phyloP scores from a whole-genome alignment of 1,139 yeast genomes.

The Sugiyamaella castrensis region DNA sequence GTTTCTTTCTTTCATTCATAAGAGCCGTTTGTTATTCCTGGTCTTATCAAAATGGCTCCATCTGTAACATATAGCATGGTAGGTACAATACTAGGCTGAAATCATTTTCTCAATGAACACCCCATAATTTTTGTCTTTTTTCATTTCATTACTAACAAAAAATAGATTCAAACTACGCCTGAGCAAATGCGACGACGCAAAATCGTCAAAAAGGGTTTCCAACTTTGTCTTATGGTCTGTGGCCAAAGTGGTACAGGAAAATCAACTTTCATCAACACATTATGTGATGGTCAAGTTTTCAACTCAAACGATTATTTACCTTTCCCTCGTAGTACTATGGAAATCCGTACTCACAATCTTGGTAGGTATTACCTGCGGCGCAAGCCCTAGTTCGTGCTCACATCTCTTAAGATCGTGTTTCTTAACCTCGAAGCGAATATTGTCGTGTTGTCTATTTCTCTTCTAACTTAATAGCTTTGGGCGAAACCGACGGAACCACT shows the following conservation, averaged over 20 bases:
- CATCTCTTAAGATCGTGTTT: too few species aligned
- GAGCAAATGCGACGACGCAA: conserved; percentile 55
- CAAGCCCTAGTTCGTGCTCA: too few species aligned
- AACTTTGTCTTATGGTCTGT: conserved; percentile 73
- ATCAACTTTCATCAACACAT: conserved; percentile 74
- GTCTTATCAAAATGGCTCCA: too few species aligned
- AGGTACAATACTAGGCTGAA: too few species aligned
- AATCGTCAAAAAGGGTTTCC: conserved; percentile 81
- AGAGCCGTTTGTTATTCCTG: too few species aligned
- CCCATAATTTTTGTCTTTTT: too few species aligned
- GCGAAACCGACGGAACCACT: conserved; percentile 57
- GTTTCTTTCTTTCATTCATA: too few species aligned
- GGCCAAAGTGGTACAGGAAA: conserved; percentile 82
- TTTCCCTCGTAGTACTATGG: conserved; percentile 24
- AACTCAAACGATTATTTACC: conserved; percentile 32
- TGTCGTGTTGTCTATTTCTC: background rate
- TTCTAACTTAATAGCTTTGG: conserved; percentile 21
- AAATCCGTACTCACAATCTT: conserved; percentile 19
- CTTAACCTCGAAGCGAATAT: too few species aligned
- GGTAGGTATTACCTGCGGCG: conserved; percentile 3
- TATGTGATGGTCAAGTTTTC: conserved; percentile 70
- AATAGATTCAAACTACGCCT: conserved; percentile 20
- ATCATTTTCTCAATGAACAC: too few species aligned
- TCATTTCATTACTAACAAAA: background rate
- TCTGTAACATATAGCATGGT: too few species aligned